phyloP scores from a whole-genome alignment of 2,329 filamentous ascomycete species.

The Coniella lustricola region DNA sequence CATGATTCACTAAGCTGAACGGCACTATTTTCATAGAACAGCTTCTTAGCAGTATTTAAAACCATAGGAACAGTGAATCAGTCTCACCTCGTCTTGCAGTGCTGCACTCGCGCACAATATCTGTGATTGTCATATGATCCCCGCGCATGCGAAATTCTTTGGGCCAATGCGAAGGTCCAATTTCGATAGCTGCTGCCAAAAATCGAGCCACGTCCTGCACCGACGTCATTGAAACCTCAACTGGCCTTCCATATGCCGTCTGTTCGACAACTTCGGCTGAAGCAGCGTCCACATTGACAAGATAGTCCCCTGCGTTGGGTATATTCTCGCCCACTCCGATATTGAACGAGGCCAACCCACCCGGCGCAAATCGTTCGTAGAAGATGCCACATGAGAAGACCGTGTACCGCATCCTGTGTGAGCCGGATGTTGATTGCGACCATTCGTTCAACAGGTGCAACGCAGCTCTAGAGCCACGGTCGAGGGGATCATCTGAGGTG shows the following conservation, averaged over 20 bases:
- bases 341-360: constrained; percentile 52
- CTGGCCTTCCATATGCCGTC: constrained; percentile 40
- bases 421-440: constrained; percentile 22
- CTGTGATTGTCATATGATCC: constrained; percentile 54
- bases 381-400: constrained; percentile 68
- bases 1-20: constrained; percentile 31
- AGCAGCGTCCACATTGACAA: constrained; percentile 54
- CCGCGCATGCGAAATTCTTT: constrained; percentile 62
- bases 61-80: constrained; percentile 14
- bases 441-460: constrained; percentile 50
- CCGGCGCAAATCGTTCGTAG: constrained; percentile 67
- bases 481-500: constrained; percentile 46
- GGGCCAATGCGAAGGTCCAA: constrained; percentile 56
- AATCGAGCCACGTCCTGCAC: constrained; percentile 65
- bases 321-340: constrained; percentile 53
- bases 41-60: constrained; percentile 18
- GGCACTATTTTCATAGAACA: constrained; percentile 25
- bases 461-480: constrained; percentile 52
- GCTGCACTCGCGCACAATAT: constrained; percentile 47
- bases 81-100: constrained; percentile 41
- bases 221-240: constrained; percentile 61
- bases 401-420: constrained; percentile 53
- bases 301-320: constrained; percentile 53
- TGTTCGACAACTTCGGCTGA: constrained; percentile 54
- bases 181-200: constrained; percentile 60